Base-by-base conservation (phyloP, 116 monocot species). In the Dioscorea cayenensis region DNA sequence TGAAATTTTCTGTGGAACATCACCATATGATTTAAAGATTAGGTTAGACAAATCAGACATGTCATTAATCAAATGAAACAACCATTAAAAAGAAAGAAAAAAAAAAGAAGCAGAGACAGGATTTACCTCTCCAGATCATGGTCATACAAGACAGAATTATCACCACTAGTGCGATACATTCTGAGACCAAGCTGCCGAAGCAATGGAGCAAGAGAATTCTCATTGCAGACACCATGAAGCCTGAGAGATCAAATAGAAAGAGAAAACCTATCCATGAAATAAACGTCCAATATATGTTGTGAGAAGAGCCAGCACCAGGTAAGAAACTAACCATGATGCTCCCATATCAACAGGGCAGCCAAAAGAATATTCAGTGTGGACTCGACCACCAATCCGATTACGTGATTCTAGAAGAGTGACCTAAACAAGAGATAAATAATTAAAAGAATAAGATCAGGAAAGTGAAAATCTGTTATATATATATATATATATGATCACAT, bases 261-360 rank as follows among this genome's bases (percentile, higher is more conserved):
- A 68, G 67, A 4, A n/a, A 59, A 65, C 19, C 25, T 63, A 75
- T 60, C 14, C 5, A 70, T 49, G 10, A 71, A 14, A 65, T 16
- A 32, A 14, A 65, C 35, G 13, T 51, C 69, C 48, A 25, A 49
- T 51, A 20, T 49, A 8, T 48, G 21, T 36, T 6, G 48, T n/a
- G 43, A 63, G 25, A 35, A 23, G 51, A 22, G 16, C 35, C 2
- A 22, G 7, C 8, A 49, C 65, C 20, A 29, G 22, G n/a, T 43
- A 35, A 19, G 5, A 6, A 14, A 71, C 63, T 73, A 75, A 79
- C 94, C 94, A 94, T 66, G 91, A 88, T 68, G 94, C 94, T 75
- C 94, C 94, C 88, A 94, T 84, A 68, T 94, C 94, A 86, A 94
- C 76, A 19, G 94, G 94, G 66, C 84, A 91, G 19, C 91, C 91